phyloP scores from a whole-genome alignment of 1,284 basidiomycete species.

The Boletellus deceptivus region DNA sequence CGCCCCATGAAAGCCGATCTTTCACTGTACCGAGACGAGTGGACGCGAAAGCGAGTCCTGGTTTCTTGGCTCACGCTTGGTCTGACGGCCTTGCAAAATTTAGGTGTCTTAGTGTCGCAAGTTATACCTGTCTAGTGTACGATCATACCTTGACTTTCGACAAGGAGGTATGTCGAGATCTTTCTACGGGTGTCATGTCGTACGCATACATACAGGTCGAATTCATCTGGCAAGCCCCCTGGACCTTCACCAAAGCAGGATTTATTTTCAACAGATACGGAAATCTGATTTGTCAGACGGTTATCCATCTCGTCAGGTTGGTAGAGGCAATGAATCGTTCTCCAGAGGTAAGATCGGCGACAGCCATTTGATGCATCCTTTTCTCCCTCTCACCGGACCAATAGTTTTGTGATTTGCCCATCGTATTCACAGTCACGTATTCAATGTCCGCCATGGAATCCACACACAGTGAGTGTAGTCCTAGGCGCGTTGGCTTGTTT shows the following conservation, averaged over 20 bases:
- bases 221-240: constrained; percentile 14
- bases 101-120: constrained; percentile 2
- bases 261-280: constrained; percentile 16
- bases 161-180: neutral
- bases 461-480: constrained; percentile 11
- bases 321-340: neutral
- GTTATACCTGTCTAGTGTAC: constrained; percentile 12
- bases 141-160: constrained; percentile 12
- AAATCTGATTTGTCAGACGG: constrained; percentile 7
- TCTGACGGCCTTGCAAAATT: neutral
- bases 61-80: neutral
- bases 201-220: neutral
- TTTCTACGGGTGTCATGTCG: neutral
- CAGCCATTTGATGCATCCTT: neutral
- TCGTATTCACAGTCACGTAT: neutral
- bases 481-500: too few relatives aligned
- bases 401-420: neutral
- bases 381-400: neutral
- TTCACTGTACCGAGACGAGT: neutral
- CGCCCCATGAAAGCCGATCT: neutral
- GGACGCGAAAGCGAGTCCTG: neutral
- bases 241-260: constrained; percentile 10
- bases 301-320: neutral
- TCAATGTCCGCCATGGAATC: constrained; percentile 8
- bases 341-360: neutral